Conservation (phyloP, 1,139 yeast species). For the Yamadazyma buinensis region DNA sequence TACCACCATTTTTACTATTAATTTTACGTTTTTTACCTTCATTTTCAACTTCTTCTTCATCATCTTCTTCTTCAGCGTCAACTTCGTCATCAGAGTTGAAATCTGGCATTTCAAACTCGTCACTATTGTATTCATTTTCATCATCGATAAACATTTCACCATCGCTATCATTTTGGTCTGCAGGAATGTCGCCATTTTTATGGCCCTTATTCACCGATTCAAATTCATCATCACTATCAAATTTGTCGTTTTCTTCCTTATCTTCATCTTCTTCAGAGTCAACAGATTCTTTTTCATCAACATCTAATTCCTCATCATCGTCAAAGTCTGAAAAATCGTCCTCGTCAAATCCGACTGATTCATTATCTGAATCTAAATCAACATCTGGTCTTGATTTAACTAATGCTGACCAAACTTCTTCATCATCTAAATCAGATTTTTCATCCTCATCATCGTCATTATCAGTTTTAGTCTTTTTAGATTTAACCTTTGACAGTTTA, state of each 20-base stretch:
- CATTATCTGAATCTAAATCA: slow-evolving; percentile 50
- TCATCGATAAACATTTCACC: slow-evolving; percentile 18
- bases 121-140: slow-evolving; percentile 29
- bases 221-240: slow-evolving; percentile 12
- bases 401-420: slow-evolving; percentile 84
- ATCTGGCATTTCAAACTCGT: slow-evolving; percentile 4
- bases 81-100: background rate
- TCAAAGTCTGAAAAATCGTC: slow-evolving; percentile 32
- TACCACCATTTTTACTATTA: slow-evolving; percentile 15
- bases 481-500: slow-evolving; percentile 47
- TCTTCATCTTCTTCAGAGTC: slow-evolving; percentile 8
- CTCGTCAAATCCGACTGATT: slow-evolving; percentile 49
- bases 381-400: slow-evolving; percentile 82
- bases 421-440: slow-evolving; percentile 64
- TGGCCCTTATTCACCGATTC: too few species aligned
- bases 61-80: background rate
- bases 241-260: slow-evolving; percentile 11
- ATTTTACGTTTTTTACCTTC: slow-evolving; percentile 12
- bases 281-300: slow-evolving; percentile 16
- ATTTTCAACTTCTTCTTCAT: slow-evolving; percentile 28
- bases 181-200: too few species aligned
- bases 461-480: slow-evolving; percentile 21
- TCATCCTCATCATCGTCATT: slow-evolving; percentile 15
- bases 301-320: slow-evolving; percentile 24
- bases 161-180: slow-evolving; percentile 9